Evolutionary conservation across 139 green algal genomes (phyloP).

Genomic region (Auxenochlorella pyrenoidosa): DNA sequence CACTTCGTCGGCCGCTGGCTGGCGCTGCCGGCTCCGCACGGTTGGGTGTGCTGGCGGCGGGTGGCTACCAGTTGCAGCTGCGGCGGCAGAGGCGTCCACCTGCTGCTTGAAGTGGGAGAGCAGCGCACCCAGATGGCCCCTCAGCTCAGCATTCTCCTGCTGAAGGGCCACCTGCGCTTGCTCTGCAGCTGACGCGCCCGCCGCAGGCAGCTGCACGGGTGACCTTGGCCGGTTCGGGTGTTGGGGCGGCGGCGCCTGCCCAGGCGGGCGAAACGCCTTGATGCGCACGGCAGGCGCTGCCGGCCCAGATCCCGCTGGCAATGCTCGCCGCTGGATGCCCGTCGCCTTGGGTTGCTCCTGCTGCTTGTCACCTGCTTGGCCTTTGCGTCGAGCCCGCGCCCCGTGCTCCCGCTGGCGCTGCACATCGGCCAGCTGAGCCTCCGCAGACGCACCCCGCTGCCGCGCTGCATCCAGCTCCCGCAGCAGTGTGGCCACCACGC

Average conservation of each 20-base stretch:
- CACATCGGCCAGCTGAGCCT: not conserved
- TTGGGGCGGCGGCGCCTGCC: not conserved
- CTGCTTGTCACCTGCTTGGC: not conserved
- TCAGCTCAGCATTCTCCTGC: constrained; percentile 13
- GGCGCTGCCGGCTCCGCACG: no score
- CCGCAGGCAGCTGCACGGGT: not conserved
- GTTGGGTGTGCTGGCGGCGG: no score
- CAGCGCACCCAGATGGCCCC: not conserved
- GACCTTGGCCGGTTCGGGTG: not conserved
- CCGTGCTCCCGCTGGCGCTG: not conserved
- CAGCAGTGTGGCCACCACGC: not conserved
- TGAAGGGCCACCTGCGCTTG: not conserved
- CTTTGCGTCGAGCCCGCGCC: not conserved
- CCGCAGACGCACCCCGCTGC: not conserved
- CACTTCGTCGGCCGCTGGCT: not conserved
- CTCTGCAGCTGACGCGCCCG: not conserved
- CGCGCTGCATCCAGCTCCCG: not conserved
- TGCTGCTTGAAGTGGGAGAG: not conserved
- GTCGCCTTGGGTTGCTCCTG: not conserved
- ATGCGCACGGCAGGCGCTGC: not conserved
- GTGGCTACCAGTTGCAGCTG: not conserved
- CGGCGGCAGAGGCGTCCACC: not conserved
- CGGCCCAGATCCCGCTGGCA: no score
- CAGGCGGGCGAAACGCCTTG: not conserved
- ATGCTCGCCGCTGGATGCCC: not conserved